These are phyloP conservation scores for Lachancea lanzarotensis DNA, from an alignment of 805 yeast species.

Conservation along the genomic window DNA sequence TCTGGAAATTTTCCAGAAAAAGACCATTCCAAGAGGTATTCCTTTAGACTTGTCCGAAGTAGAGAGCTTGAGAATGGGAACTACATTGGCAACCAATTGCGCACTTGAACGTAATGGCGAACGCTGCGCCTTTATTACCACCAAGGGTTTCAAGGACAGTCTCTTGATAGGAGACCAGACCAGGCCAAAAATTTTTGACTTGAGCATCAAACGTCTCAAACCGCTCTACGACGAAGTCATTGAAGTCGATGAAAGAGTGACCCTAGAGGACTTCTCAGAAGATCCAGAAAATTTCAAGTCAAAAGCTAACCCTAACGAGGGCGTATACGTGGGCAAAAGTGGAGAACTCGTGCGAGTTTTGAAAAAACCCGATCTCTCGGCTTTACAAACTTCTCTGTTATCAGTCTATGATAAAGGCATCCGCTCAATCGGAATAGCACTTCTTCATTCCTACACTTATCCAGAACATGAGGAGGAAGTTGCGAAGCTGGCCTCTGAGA, in stretches of 20 bases:
- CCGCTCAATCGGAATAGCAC: slow-evolving; percentile 62
- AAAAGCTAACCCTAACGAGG: slow-evolving; percentile 20
- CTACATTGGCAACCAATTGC: slow-evolving; percentile 95
- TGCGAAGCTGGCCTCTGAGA: slow-evolving; percentile 50
- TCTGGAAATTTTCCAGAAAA: slow-evolving; percentile 52
- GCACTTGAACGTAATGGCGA: slow-evolving; percentile 90
- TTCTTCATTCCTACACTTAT: slow-evolving; percentile 67
- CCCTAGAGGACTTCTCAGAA: slow-evolving; percentile 73
- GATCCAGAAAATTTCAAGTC: slow-evolving; percentile 43
- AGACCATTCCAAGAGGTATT: slow-evolving; percentile 49
- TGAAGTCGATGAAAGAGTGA: slow-evolving; percentile 87
- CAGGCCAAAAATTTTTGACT: slow-evolving; percentile 82
- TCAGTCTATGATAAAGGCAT: slow-evolving; percentile 50
- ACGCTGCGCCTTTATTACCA: slow-evolving; percentile 74
- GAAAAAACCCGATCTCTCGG: slow-evolving; percentile 42
- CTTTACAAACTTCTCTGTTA: slow-evolving; percentile 38
- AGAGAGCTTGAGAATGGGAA: slow-evolving; percentile 77
- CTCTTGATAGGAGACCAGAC: slow-evolving; percentile 85
- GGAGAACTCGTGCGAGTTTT: slow-evolving; percentile 62
- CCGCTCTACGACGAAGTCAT: slow-evolving; percentile 68
- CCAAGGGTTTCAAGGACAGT: slow-evolving; percentile 83
- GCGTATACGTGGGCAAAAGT: slow-evolving; percentile 50
- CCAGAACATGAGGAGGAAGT: slow-evolving; percentile 61
- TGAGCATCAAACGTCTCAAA: slow-evolving; percentile 64
- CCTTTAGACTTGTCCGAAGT: slow-evolving; percentile 59